Base-by-base conservation (phyloP, 768 basidiomycete species). In the Epithele typhae region DNA sequence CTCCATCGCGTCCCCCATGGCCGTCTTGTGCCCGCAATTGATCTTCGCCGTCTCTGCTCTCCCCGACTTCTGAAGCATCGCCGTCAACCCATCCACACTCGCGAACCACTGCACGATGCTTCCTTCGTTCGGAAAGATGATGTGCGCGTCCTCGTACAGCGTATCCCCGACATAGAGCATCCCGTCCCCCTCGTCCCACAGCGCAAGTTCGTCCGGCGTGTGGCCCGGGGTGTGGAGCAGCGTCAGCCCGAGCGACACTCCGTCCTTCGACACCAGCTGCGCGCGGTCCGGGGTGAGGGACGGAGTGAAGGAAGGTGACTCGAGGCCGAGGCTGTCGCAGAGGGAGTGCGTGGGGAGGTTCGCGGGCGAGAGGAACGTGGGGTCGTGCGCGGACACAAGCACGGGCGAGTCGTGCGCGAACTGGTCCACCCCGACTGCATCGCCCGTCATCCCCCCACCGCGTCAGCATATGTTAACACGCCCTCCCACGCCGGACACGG, bases 131-230 rank as follows among this genome's bases (percentile, higher is more conserved):
- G 78, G 71, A 56, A 81, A 80, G 54, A 80, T 75, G 56, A 79
- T 80, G 5, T 67, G 70, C 27, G 72, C 77, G 44, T 70, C 59
- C 53, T 81, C 78, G 51, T 81, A 80, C 35, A 78, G 61, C 37
- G 75, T 72, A 49, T 81, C 79, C 3, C 80, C 80, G 10, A 77
- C 75, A 40, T 78, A 81, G 1, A 79, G 62, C 76, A 78, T 75
- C 50, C 59, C 62, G 43, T 79, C 78, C 5, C 50, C 57, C 11
- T 59, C 62, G 45, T 79, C 75, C 63, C 76, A 81, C 3, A 79
- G 51, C 0, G 76, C 77, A n/a, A 79, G 59, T 53, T 78, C 73
- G 61, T 81, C 80, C 2, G 78, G 79, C 0, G 74, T 79, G 48
- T 81, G 79, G 22, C 79, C 78, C 0, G 78, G 77, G 0, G 77